Evolutionary conservation across 2,329 filamentous ascomycete genomes (phyloP), one percentile per base, ranked within the genome.

Genomic region (Cyphellophora europaea): DNA sequence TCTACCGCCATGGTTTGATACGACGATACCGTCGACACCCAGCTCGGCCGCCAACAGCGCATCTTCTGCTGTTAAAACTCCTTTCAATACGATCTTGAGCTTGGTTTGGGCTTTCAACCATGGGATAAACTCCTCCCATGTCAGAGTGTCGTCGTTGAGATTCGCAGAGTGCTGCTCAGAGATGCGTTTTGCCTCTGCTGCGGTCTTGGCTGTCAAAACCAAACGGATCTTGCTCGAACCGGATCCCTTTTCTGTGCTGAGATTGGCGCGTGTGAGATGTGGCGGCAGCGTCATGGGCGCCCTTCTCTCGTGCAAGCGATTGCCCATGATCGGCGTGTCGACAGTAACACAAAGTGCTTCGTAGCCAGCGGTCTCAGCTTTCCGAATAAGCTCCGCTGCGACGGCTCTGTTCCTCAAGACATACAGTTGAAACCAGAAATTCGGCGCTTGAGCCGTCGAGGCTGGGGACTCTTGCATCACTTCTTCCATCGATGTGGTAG

Each of bases 271-370:
- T 6, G 47, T 49, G 42, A 67, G 55, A 27, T 58, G 57, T 10
- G 59, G 52, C 0, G 69, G 69, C 6, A 70, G 53, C 19, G 21
- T 25, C 8, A 25, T 8, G 8, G 21, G 21, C 21, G 8, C 21
- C 21, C 21, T 25, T 63, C 38, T 28, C 46, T 75, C 70, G 27
- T 72, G 67, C 17, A 72, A 54, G 0, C 72, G 58, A 16, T 64
- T 60, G 0, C 71, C 72, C 0, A 75, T 55, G 1, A 71, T 61
- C 0, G 72, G 71, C 0, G 63, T 62, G 42, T 77, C 72, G 2
- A 73, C 69, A 0, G 71, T 69, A 2, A 77, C 49, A 21, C 76
- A 62, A 4, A 75, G 52, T 0, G 71, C 71, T 40, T 67, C 67
- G 50, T 68, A 73, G 6, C 70, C 69, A 0, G 63, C 58, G 36